Percentiles rank a stretch among this genome's conserved stretches.
These are phyloP conservation scores for Epichloe amarillans DNA, from an alignment of 2,329 filamentous ascomycete species.

Conservation along the genomic window DNA sequence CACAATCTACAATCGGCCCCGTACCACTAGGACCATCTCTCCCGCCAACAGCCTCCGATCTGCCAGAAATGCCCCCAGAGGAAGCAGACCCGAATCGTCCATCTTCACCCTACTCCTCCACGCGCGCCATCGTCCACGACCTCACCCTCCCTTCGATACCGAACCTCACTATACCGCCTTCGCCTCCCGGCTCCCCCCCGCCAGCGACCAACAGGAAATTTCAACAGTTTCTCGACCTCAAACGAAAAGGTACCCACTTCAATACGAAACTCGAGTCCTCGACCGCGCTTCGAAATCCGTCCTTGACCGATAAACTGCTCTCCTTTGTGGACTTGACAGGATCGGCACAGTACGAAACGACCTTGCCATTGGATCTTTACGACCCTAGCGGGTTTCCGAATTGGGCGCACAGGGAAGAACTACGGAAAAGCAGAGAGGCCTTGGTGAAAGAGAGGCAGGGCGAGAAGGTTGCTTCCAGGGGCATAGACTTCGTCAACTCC, in stretches of 20 bases:
- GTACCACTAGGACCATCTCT: slow-evolving; percentile 26
- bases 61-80: slow-evolving; percentile 7
- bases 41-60: slow-evolving; percentile 17
- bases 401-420: slow-evolving; percentile 36
- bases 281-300: slow-evolving; percentile 56
- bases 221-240: slow-evolving; percentile 61
- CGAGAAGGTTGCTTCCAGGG: slow-evolving; percentile 26
- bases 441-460: slow-evolving; percentile 31
- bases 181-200: slow-evolving; percentile 50
- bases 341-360: slow-evolving; percentile 52
- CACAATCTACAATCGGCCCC: slow-evolving; percentile 14
- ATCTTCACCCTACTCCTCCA: slow-evolving; percentile 54
- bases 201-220: slow-evolving; percentile 50
- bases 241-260: slow-evolving; percentile 65
- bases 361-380: slow-evolving; percentile 42
- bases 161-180: slow-evolving; percentile 61
- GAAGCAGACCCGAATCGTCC: not conserved
- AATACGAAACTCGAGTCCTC: slow-evolving; percentile 59
- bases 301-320: slow-evolving; percentile 58
- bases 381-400: slow-evolving; percentile 42
- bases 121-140: slow-evolving; percentile 51
- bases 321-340: slow-evolving; percentile 43
- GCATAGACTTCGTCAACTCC: slow-evolving; percentile 36
- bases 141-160: slow-evolving; percentile 61
- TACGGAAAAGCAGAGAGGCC: slow-evolving; percentile 36